phyloP scores from a whole-genome alignment of 805 yeast genomes.

The Hanseniaspora guilliermondii region DNA sequence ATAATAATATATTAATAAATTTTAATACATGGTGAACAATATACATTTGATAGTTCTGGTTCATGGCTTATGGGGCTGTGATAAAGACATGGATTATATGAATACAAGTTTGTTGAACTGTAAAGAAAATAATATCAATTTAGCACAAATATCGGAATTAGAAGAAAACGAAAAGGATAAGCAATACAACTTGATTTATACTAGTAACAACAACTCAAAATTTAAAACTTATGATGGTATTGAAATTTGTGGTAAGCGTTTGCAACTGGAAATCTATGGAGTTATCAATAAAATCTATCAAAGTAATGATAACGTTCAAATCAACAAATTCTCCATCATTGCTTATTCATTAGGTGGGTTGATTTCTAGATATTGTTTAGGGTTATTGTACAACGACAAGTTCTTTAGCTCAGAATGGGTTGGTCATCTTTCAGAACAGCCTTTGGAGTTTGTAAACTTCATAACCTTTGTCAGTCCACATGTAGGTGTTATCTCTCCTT shows the following conservation, averaged over 20 bases:
- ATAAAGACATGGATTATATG: conserved; percentile 53
- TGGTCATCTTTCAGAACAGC: conserved; percentile 4
- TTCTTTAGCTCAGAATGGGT: conserved; percentile 30
- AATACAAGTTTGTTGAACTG: conserved; percentile 31
- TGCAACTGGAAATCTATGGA: conserved; percentile 49
- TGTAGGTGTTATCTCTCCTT: conserved; percentile 55
- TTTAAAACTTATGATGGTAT: conserved; percentile 68
- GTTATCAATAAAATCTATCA: conserved; percentile 26
- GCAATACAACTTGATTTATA: conserved; percentile 37
- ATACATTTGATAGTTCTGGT: conserved; percentile 50
- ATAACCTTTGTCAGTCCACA: conserved; percentile 61
- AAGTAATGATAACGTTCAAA: conserved; percentile 22
- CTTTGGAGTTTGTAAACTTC: conserved; percentile 46
- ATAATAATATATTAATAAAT: too few relatives aligned
- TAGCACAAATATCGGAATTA: conserved; percentile 1
- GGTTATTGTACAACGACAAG: conserved; percentile 46
- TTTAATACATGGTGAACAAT: background rate
- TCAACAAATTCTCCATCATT: conserved; percentile 55
- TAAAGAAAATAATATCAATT: background rate
- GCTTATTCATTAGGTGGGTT: conserved; percentile 85
- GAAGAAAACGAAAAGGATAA: conserved; percentile 32
- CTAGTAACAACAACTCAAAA: background rate
- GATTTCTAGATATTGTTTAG: conserved; percentile 65
- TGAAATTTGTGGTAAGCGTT: conserved; percentile 69
- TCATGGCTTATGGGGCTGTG: conserved; percentile 68